Conservation (phyloP, 2,329 filamentous ascomycete genomes). For the Ceratocystis albifundus region DNA sequence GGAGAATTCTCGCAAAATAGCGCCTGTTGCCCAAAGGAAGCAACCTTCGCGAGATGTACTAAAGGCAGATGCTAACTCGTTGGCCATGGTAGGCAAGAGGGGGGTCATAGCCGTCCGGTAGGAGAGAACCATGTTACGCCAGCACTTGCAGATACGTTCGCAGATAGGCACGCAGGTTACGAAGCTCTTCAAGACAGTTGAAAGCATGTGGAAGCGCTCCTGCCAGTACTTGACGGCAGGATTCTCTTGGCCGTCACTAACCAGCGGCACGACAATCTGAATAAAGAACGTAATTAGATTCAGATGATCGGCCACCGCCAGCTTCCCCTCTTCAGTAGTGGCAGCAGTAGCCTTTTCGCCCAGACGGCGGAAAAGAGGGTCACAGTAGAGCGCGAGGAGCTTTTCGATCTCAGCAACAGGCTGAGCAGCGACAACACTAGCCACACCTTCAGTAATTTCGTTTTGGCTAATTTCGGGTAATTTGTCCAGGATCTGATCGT, state of each 20-base stretch:
- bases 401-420: conserved; percentile 68
- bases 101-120: conserved; percentile 84
- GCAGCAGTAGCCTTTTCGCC: conserved; percentile 81
- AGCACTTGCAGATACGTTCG: conserved; percentile 87
- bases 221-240: conserved; percentile 94
- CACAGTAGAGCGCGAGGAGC: conserved; percentile 82
- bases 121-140: conserved; percentile 93
- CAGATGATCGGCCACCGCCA: conserved; percentile 82
- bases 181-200: conserved; percentile 80
- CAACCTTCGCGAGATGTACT: conserved; percentile 78
- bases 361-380: conserved; percentile 74
- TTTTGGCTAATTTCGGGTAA: conserved; percentile 80
- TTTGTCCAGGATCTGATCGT: conserved; percentile 76
- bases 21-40: conserved; percentile 96
- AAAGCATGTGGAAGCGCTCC: conserved; percentile 79
- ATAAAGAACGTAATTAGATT: conserved; percentile 88
- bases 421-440: conserved; percentile 79
- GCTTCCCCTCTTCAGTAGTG: conserved; percentile 67
- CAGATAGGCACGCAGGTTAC: conserved; percentile 76
- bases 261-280: conserved; percentile 62
- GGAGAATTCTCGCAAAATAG: conserved; percentile 89
- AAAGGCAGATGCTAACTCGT: conserved; percentile 79
- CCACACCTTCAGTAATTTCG: conserved; percentile 91
- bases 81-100: conserved; percentile 71
- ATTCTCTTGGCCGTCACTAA: conserved; percentile 61